Percentiles rank a stretch among this genome's conserved stretches.
phyloP scores from a whole-genome alignment of 257 asterid genomes.

The Jacaranda copaia region DNA sequence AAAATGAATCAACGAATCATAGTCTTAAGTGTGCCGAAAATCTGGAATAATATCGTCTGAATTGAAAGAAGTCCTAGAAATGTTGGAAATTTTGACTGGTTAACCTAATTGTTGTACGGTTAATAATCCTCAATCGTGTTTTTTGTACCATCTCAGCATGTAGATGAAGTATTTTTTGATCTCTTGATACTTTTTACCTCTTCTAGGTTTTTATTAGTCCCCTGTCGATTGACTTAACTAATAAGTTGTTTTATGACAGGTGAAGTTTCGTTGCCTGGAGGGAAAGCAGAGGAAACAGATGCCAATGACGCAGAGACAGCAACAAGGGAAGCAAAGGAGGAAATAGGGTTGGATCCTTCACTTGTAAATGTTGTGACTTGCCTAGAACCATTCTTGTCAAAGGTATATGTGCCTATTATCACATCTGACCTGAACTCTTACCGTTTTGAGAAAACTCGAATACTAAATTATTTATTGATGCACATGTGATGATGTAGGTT shows the following conservation, averaged over 20 bases:
- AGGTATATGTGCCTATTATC: constrained; percentile 61
- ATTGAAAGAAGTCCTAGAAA: constrained; percentile 1
- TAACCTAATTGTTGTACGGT: constrained; percentile 4
- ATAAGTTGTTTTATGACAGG: constrained; percentile 53
- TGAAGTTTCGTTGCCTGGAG: constrained; percentile 95
- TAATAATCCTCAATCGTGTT: background rate
- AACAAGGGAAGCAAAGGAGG: constrained; percentile 92
- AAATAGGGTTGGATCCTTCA: constrained; percentile 90
- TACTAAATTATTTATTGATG: background rate
- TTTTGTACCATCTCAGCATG: background rate
- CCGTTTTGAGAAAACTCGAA: background rate
- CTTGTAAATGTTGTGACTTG: constrained; percentile 77
- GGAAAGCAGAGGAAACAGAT: constrained; percentile 90
- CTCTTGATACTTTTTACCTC: background rate
- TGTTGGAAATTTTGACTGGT: background rate
- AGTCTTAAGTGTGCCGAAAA: background rate
- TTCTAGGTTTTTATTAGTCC: background rate
- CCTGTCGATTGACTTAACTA: constrained; percentile 2
- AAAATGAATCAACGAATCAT: background rate
- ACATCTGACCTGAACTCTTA: background rate
- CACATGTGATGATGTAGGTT: background rate
- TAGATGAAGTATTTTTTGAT: background rate
- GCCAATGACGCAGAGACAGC: constrained; percentile 83
- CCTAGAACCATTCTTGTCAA: constrained; percentile 94
- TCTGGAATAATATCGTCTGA: background rate